Evolutionary conservation across 345 rosid species (phyloP).

Genomic region (Melastoma malabathricum): DNA sequence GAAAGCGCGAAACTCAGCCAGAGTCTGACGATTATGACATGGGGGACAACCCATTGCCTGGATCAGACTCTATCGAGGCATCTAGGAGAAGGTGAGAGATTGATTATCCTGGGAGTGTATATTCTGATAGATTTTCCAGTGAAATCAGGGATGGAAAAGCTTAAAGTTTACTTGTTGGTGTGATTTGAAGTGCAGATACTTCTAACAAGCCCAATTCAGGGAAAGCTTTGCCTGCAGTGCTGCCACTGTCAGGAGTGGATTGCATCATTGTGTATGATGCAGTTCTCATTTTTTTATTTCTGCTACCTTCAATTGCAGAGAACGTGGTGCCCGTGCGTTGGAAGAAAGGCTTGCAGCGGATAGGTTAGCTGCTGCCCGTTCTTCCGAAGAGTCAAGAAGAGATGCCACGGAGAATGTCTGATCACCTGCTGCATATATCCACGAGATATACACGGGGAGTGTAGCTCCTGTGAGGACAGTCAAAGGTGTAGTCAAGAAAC

Average conservation of each 20-base stretch:
- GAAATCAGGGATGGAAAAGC: no score
- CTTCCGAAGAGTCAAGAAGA: conserved; percentile 36
- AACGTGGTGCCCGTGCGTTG: conserved; percentile 90
- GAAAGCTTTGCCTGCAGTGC: no score
- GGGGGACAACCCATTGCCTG: conserved; percentile 69
- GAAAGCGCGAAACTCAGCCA: conserved; percentile 37
- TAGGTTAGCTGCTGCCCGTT: conserved; percentile 38
- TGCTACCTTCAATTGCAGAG: conserved; percentile 35
- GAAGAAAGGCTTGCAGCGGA: conserved; percentile 92
- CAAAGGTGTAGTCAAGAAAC: not conserved
- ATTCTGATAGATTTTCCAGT: not conserved
- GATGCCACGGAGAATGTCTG: conserved; percentile 62
- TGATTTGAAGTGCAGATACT: no score
- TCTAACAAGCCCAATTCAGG: no score
- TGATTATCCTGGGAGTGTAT: not conserved
- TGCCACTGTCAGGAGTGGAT: no score
- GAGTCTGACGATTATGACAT: conserved; percentile 39
- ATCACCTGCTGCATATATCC: conserved; percentile 6
- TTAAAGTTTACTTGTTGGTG: no score
- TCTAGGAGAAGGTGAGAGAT: conserved; percentile 73
- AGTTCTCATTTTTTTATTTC: no score
- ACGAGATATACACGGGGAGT: conserved; percentile 5
- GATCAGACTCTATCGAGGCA: conserved; percentile 91
- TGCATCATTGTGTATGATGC: no score
- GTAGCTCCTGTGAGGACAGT: conserved; percentile 4